Evolutionary conservation across 176 grass and related monocot species (phyloP).

Genomic region (Poa annua): DNA sequence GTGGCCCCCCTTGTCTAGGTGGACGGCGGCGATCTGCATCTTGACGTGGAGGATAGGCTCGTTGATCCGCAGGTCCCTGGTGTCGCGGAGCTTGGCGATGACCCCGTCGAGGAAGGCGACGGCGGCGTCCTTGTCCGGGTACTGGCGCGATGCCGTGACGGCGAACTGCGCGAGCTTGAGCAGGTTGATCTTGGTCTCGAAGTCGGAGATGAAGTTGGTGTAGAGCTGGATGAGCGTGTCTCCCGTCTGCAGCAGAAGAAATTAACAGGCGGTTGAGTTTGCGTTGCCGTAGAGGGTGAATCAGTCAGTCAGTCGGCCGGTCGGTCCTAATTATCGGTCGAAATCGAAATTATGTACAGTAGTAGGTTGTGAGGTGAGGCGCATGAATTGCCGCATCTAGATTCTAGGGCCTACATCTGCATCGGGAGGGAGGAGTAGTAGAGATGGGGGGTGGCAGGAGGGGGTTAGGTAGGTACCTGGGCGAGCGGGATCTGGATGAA

Average conservation of each 20-base stretch:
- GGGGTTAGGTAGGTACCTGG: slow-evolving; percentile 53
- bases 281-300: neutral
- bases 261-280: neutral
- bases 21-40: slow-evolving; percentile 86
- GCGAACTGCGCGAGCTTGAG: slow-evolving; percentile 89
- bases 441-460: neutral
- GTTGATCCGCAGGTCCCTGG: slow-evolving; percentile 64
- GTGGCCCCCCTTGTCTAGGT: slow-evolving; percentile 73
- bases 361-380: too few relatives aligned
- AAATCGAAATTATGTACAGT: neutral
- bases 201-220: slow-evolving; percentile 87
- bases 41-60: slow-evolving; percentile 82
- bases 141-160: slow-evolving; percentile 76
- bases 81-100: slow-evolving; percentile 69
- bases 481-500: slow-evolving; percentile 78
- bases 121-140: slow-evolving; percentile 76
- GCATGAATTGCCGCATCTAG: too few relatives aligned
- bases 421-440: neutral
- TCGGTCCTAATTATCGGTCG: neutral
- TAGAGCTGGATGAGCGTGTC: slow-evolving; percentile 92
- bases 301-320: too few relatives aligned
- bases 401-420: neutral
- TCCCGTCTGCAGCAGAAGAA: slow-evolving; percentile 56
- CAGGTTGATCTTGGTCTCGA: slow-evolving; percentile 90
- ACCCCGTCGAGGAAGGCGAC: slow-evolving; percentile 76